A percentile compares a stretch with the other conserved stretches of the same genome.
phyloP scores from a whole-genome alignment of 108 stramenopile species.

The Chaetoceros muelleri region DNA sequence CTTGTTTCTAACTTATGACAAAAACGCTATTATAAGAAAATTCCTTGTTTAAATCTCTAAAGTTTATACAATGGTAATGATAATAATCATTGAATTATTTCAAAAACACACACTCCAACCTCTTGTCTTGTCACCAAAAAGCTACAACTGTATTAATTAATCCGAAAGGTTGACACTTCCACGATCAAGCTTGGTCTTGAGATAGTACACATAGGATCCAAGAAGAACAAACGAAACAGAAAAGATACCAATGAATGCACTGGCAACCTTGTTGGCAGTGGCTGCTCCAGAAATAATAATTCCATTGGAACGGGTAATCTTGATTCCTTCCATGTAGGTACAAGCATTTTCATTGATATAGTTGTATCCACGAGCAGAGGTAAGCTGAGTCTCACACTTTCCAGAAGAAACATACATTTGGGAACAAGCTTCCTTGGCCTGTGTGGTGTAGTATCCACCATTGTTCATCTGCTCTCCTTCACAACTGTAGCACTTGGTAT shows the following conservation, averaged over 20 bases:
- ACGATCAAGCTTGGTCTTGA: conserved; percentile 75
- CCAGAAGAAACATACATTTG: conserved; percentile 48
- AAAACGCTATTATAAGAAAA: no score
- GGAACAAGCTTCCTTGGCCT: conserved; percentile 57
- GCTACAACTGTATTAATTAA: no score
- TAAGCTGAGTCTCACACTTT: conserved; percentile 64
- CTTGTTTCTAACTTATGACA: no score
- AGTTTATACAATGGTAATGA: no score
- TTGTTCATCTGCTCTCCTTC: conserved; percentile 31
- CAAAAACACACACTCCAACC: no score
- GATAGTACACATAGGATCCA: conserved; percentile 67
- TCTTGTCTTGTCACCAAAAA: no score
- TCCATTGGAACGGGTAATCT: conserved; percentile 60
- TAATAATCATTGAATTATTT: no score
- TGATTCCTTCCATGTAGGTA: conserved; percentile 77
- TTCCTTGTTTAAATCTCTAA: no score
- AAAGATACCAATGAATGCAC: conserved; percentile 71
- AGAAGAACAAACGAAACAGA: conserved; percentile 67
- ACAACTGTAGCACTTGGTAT: conserved; percentile 57
- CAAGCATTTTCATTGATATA: conserved; percentile 60
- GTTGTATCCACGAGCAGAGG: conserved; percentile 8
- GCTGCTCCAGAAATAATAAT: conserved; percentile 22
- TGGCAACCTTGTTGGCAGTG: conserved; percentile 51
- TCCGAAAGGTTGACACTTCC: conserved; percentile 72
- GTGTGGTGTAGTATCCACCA: conserved; percentile 7